Conservation (phyloP, 108 stramenopile species). For the Pelagomonas calceolata region DNA sequence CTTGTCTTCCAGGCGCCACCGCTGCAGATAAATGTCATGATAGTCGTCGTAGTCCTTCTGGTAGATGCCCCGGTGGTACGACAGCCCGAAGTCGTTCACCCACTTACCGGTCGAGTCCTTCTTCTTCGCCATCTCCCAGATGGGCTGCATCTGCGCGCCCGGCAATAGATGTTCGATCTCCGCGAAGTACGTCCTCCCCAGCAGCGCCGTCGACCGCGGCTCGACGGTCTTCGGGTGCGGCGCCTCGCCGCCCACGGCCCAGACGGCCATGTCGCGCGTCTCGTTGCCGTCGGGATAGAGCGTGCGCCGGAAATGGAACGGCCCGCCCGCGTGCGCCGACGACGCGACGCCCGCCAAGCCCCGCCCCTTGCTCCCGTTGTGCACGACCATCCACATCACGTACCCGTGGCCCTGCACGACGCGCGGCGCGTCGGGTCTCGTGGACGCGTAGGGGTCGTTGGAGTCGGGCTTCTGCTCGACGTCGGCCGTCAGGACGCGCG, state of each 20-base stretch:
- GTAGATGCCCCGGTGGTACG: constrained; percentile 67
- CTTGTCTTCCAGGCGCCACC: constrained; percentile 63
- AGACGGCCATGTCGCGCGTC: constrained; percentile 64
- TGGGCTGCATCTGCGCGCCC: constrained; percentile 65
- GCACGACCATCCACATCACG: constrained; percentile 73
- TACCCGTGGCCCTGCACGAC: constrained; percentile 42
- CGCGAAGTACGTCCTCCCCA: constrained; percentile 62
- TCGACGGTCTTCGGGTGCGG: constrained; percentile 31
- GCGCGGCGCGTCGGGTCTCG: constrained; percentile 54
- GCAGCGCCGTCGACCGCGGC: not conserved
- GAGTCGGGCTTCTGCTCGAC: too few relatives aligned
- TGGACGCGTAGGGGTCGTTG: too few relatives aligned
- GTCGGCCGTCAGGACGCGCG: constrained; percentile 34
- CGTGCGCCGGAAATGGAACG: constrained; percentile 52
- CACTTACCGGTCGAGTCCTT: constrained; percentile 34
- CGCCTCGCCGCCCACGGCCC: constrained; percentile 43
- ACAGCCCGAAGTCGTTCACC: constrained; percentile 63
- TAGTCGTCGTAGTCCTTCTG: constrained; percentile 63
- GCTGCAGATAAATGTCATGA: constrained; percentile 72
- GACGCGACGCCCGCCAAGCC: constrained; percentile 63
- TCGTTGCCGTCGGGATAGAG: constrained; percentile 77
- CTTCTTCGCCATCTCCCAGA: constrained; percentile 70
- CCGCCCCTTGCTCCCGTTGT: constrained; percentile 37
- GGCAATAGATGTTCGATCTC: constrained; percentile 64
- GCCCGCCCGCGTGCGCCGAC: constrained; percentile 53